Base-by-base conservation (phyloP, 371 early-diverging fungal species). In the Capillidium heterosporum region DNA sequence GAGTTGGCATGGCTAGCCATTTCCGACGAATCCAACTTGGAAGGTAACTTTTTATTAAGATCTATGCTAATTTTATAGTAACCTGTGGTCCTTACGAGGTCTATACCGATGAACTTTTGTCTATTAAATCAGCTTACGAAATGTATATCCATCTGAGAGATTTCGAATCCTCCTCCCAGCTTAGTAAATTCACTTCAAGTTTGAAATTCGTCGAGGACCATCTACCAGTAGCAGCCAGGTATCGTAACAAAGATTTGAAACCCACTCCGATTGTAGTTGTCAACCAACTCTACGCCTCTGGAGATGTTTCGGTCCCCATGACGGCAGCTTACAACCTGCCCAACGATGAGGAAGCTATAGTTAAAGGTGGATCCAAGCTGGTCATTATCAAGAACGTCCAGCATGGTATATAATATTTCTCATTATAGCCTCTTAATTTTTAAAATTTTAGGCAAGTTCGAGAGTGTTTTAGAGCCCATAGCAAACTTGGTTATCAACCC, bases 291-390 rank as follows among this genome's bases (percentile, higher is more conserved):
- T 83, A 73, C 64, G 67, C 75, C 52, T 78, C 78, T 27, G 85
- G 87, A 49, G 87, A 85, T 63, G 81, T 78, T 2, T 76, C 81
- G 8, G 83, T 81, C 55, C 79, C 82, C 56, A 67, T 75, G 70
- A 84, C 83, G 0, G 84, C 87, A 0, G 87, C 87, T n/a, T 87
- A 82, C 65, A 87, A 87, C 57, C 64, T 87, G 46, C 87, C 87
- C 21, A 87, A 87, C 59, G 86, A 87, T 54, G 86, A 87, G 71
- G 77, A 74, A 7, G 84, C 82, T 10, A 82, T 85, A 61, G 74
- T 76, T 60, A 61, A 72, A 13, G 84, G 72, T 8, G 87, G 87
- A 0, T 81, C 84, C 56, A 85, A 85, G 58, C 65, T 87, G 24
- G 85, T 85, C 0, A 63, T 87, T 52, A 87, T 87, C 63, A 84